Percentiles rank a stretch among this genome's conserved stretches.
phyloP scores from a whole-genome alignment of 2,329 filamentous ascomycete species.

The Beauveria sp. region DNA sequence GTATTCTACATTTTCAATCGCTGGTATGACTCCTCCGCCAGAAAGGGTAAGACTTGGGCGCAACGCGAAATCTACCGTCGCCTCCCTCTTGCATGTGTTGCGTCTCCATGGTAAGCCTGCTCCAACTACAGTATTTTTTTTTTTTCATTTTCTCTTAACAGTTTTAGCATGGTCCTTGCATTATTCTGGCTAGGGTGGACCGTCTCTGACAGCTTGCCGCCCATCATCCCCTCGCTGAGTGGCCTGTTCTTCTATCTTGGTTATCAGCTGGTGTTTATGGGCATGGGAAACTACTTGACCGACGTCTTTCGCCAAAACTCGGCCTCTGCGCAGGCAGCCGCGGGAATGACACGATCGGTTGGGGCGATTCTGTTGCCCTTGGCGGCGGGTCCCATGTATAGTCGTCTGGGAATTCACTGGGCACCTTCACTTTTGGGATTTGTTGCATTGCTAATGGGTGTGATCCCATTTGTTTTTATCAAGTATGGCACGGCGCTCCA shows the following conservation, averaged over 20 bases:
- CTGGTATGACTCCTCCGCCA: conserved; percentile 20
- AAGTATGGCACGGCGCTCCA: neutral
- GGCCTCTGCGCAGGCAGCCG: conserved; percentile 27
- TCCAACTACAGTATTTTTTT: conserved; percentile 27
- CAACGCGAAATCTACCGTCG: conserved; percentile 26
- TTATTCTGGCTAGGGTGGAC: conserved; percentile 57
- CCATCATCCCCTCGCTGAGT: conserved; percentile 30
- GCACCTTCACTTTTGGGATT: conserved; percentile 28
- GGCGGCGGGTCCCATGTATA: conserved; percentile 25
- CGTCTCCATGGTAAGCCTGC: conserved; percentile 51
- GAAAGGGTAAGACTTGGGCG: conserved; percentile 23
- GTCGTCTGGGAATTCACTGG: conserved; percentile 26
- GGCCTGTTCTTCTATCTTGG: conserved; percentile 36
- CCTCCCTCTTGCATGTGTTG: conserved; percentile 43
- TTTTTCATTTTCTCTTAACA: conserved; percentile 18
- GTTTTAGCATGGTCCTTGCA: conserved; percentile 44
- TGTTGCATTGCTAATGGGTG: conserved; percentile 15
- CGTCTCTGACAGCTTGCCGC: conserved; percentile 29
- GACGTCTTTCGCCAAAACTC: conserved; percentile 26
- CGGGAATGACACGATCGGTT: conserved; percentile 26
- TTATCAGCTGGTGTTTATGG: conserved; percentile 27
- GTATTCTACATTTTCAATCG: conserved; percentile 21
- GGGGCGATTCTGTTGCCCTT: conserved; percentile 27
- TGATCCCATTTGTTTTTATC: conserved; percentile 8
- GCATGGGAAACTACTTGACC: conserved; percentile 28